Evolutionary conservation across 148 eudicot species (phyloP).

Genomic region (Vaccinium macrocarpon): DNA sequence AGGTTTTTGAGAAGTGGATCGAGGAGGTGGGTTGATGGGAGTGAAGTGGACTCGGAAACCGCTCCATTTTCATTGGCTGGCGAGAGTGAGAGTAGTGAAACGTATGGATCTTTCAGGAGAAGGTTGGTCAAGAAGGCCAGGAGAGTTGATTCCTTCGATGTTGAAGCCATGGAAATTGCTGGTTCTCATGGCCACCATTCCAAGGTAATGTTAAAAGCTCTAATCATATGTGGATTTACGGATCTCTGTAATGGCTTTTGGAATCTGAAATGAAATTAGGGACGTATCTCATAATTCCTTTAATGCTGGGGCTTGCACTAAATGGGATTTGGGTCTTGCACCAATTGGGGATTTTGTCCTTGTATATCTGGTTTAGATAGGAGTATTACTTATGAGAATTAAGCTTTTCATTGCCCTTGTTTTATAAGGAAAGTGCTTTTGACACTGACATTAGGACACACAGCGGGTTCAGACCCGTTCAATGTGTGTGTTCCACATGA

Average conservation of each 20-base stretch:
- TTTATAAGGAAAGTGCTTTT: background rate
- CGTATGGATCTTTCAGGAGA: conserved; percentile 57
- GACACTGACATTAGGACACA: background rate
- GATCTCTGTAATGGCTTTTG: background rate
- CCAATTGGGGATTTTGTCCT: background rate
- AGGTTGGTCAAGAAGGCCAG: conserved; percentile 82
- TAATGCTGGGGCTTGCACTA: background rate
- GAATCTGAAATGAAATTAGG: background rate
- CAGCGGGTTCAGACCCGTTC: background rate
- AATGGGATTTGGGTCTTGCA: background rate
- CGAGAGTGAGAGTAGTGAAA: conserved; percentile 40
- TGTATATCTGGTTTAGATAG: background rate
- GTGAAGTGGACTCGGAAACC: conserved; percentile 71
- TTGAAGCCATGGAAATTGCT: conserved; percentile 91
- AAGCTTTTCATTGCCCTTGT: background rate
- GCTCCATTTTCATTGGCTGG: conserved; percentile 45
- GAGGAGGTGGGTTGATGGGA: conserved; percentile 86
- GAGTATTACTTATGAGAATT: background rate
- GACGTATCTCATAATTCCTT: background rate
- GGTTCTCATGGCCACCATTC: conserved; percentile 58
- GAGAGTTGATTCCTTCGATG: conserved; percentile 89
- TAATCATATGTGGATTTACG: background rate
- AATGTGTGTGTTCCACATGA: background rate
- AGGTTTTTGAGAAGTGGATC: conserved; percentile 42
- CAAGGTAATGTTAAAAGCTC: conserved; percentile 40